Percentiles rank a stretch among this genome's conserved stretches.
phyloP scores from a whole-genome alignment of 306 rosid species.

The Dicorynia guianensis region DNA sequence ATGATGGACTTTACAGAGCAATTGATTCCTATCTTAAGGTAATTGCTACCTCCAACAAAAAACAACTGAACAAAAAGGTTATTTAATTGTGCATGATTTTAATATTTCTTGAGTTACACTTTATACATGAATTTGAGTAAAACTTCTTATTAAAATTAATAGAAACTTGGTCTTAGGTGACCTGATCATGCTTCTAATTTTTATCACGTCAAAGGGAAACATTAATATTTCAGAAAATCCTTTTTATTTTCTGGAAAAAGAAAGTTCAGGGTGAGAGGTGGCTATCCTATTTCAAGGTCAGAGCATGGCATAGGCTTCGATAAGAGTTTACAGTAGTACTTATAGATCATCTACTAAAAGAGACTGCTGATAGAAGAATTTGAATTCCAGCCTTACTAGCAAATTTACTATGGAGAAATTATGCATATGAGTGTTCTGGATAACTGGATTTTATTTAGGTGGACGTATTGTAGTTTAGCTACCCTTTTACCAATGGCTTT shows the following conservation, averaged over 20 bases:
- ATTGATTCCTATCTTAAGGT: conserved; percentile 98
- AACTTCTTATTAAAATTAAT: conserved; percentile 5
- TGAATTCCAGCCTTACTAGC: too few species aligned
- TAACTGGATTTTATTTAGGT: neutral
- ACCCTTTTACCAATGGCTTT: neutral
- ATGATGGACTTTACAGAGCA: conserved; percentile 97
- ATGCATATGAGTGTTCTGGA: neutral
- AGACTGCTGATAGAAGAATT: too few species aligned
- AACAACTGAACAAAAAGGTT: neutral
- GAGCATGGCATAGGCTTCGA: too few species aligned
- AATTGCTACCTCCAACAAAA: conserved; percentile 21
- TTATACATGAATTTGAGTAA: neutral
- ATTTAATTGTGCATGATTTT: conserved; percentile 15
- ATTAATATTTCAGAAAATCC: conserved; percentile 11
- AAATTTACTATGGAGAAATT: neutral
- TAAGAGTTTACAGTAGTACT: too few species aligned
- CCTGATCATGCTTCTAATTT: conserved; percentile 3
- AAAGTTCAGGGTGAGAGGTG: too few species aligned
- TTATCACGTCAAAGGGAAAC: neutral
- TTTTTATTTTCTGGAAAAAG: too few species aligned
- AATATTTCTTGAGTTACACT: neutral
- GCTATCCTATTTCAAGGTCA: too few species aligned
- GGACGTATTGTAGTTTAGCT: conserved; percentile 12
- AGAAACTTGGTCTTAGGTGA: neutral
- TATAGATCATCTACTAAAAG: too few species aligned